These are phyloP conservation scores for Calycina herbarum DNA, from an alignment of 2,329 filamentous ascomycete genomes.

Conservation along the genomic window DNA sequence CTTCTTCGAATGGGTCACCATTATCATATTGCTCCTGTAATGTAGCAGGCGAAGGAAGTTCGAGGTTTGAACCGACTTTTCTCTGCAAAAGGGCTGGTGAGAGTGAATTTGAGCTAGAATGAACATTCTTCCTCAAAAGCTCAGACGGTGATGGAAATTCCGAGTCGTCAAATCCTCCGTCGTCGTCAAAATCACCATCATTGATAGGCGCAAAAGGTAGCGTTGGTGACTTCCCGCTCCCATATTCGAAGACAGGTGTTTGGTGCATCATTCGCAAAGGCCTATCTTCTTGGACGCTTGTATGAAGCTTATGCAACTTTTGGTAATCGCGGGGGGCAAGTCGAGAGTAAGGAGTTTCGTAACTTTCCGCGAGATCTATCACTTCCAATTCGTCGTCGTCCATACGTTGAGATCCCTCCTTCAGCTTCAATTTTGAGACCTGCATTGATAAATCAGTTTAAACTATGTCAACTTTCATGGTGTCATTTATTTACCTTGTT, in stretches of 20 bases:
- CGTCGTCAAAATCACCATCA: slow-evolving; percentile 11
- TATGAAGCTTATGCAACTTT: slow-evolving; percentile 37
- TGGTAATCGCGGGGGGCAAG: slow-evolving; percentile 31
- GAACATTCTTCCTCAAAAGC: neutral
- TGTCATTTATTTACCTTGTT: neutral
- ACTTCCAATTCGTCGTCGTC: slow-evolving; percentile 30
- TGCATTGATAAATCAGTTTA: neutral
- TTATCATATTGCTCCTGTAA: neutral
- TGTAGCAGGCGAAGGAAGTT: slow-evolving; percentile 9
- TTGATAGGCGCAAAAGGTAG: slow-evolving; percentile 24
- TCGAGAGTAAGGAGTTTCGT: slow-evolving; percentile 23
- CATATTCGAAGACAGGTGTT: slow-evolving; percentile 32
- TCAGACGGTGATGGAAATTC: slow-evolving; percentile 42
- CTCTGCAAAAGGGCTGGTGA: neutral
- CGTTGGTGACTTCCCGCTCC: slow-evolving; percentile 24
- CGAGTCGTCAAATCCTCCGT: slow-evolving; percentile 35
- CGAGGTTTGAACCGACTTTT: neutral
- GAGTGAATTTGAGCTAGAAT: neutral
- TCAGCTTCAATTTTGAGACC: slow-evolving; percentile 20
- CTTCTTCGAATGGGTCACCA: neutral
- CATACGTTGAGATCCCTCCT: neutral
- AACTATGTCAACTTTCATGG: neutral
- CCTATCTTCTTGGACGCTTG: slow-evolving; percentile 30
- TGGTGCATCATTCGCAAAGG: slow-evolving; percentile 30
- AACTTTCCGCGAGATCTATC: slow-evolving; percentile 32